A percentile compares a stretch with the other conserved stretches of the same genome.
These are phyloP conservation scores for Termitomyces sp. DNA, from an alignment of 768 basidiomycete genomes.

Conservation along the genomic window DNA sequence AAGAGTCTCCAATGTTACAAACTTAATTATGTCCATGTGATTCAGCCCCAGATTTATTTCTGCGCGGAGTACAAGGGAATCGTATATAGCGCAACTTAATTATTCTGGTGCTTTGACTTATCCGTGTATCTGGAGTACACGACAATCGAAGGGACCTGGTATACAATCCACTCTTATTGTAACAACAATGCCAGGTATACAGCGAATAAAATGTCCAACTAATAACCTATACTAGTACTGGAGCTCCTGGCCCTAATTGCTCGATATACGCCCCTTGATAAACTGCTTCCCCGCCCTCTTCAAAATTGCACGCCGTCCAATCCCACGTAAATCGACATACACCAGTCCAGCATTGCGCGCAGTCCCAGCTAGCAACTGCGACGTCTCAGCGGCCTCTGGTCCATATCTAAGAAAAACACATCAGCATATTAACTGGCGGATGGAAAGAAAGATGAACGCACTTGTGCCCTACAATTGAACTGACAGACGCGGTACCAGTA, in stretches of 20 bases:
- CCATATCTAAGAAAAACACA: conserved; percentile 48
- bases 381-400: conserved; percentile 57
- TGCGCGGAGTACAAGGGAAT: too few relatives aligned
- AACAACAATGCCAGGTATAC: not conserved
- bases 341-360: conserved; percentile 73
- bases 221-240: not conserved
- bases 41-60: too few relatives aligned
- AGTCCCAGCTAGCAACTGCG: conserved; percentile 58
- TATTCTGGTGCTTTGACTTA: too few relatives aligned
- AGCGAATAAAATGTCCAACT: not conserved
- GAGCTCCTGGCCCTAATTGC: not conserved
- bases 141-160: not conserved
- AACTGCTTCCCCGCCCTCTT: conserved; percentile 60
- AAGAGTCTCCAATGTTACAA: too few relatives aligned
- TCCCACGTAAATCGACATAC: conserved; percentile 73
- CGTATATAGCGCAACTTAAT: too few relatives aligned
- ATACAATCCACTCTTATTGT: not conserved
- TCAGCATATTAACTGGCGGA: not conserved
- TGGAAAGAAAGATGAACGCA: conserved; percentile 25
- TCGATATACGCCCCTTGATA: conserved; percentile 37
- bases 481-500: conserved; percentile 45
- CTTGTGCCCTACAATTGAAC: conserved; percentile 56
- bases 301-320: conserved; percentile 69
- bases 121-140: not conserved
- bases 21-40: too few relatives aligned